phyloP scores from a whole-genome alignment of 805 yeast genomes.

The Ascoidea asiatica region DNA sequence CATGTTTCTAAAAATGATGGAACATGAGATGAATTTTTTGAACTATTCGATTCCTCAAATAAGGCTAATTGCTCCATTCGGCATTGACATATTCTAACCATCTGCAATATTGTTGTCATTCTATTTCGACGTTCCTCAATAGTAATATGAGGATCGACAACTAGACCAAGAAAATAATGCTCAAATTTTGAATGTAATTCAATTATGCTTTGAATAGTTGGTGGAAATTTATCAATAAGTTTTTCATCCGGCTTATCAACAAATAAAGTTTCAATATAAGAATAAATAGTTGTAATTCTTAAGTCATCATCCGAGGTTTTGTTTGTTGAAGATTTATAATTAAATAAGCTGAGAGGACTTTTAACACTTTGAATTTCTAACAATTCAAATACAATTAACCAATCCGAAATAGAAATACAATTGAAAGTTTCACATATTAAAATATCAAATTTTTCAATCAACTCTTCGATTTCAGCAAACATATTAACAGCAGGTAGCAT shows the following conservation, averaged over 20 bases:
- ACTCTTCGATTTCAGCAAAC: conserved; percentile 37
- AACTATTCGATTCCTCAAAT: conserved; percentile 25
- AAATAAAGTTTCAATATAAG: conserved; percentile 50
- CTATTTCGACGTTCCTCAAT: conserved; percentile 47
- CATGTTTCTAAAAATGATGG: conserved; percentile 85
- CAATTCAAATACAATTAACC: conserved; percentile 65
- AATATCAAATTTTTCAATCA: conserved; percentile 51
- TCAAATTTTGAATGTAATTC: conserved; percentile 56
- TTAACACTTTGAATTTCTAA: conserved; percentile 57
- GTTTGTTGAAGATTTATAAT: conserved; percentile 22
- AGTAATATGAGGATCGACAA: conserved; percentile 47
- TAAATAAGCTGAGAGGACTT: conserved; percentile 45
- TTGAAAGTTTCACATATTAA: conserved; percentile 43
- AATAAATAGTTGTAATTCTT: conserved; percentile 52
- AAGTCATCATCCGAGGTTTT: conserved; percentile 39
- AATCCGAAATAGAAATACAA: conserved; percentile 51
- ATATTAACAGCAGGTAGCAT: conserved; percentile 20
- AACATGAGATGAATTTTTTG: conserved; percentile 32
- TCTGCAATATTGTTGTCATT: conserved; percentile 55
- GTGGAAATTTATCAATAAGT: conserved; percentile 43
- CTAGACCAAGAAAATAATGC: conserved; percentile 46
- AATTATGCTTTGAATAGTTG: conserved; percentile 51
- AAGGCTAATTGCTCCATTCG: conserved; percentile 49
- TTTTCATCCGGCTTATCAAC: conserved; percentile 28
- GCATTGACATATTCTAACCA: conserved; percentile 49